Evolutionary conservation across 768 basidiomycete genomes (phyloP).

Genomic region (Inosperma sp.): DNA sequence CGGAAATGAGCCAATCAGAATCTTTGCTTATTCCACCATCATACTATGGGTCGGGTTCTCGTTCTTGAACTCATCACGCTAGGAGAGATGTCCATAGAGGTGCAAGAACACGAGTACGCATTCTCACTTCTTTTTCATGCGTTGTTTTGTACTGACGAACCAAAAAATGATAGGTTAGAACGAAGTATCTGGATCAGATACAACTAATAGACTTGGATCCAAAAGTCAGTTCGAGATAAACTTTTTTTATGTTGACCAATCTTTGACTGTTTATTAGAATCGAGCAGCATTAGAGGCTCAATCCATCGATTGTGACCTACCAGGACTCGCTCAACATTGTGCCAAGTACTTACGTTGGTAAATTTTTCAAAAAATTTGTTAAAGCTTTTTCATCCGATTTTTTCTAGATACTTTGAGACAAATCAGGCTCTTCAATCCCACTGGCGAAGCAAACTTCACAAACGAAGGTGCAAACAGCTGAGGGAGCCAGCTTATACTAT

Average conservation of each 20-base stretch:
- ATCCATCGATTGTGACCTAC: slow-evolving; percentile 80
- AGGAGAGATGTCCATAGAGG: slow-evolving; percentile 85
- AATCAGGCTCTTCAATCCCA: slow-evolving; percentile 79
- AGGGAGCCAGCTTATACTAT: slow-evolving; percentile 88
- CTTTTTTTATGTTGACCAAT: not conserved
- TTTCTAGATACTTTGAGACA: slow-evolving; percentile 74
- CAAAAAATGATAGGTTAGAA: no score
- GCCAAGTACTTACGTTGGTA: slow-evolving; percentile 67
- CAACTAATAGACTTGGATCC: slow-evolving; percentile 87
- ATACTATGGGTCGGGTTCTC: slow-evolving; percentile 71
- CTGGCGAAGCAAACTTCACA: slow-evolving; percentile 88
- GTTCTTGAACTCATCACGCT: slow-evolving; percentile 81
- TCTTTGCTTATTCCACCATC: no score
- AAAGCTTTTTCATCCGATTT: not conserved
- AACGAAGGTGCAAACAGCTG: slow-evolving; percentile 78
- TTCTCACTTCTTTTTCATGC: no score
- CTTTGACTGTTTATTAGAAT: slow-evolving; percentile 39
- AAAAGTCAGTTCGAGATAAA: slow-evolving; percentile 43
- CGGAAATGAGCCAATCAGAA: no score
- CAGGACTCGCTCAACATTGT: slow-evolving; percentile 92
- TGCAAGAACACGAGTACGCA: slow-evolving; percentile 69
- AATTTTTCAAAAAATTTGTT: not conserved
- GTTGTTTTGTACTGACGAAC: no score
- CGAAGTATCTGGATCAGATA: slow-evolving; percentile 87
- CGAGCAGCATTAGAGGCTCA: slow-evolving; percentile 77